Percentiles rank a stretch among this genome's conserved stretches.
Evolutionary conservation across 2,329 filamentous ascomycete species (phyloP).

Genomic region (Aspergillus ibericus): DNA sequence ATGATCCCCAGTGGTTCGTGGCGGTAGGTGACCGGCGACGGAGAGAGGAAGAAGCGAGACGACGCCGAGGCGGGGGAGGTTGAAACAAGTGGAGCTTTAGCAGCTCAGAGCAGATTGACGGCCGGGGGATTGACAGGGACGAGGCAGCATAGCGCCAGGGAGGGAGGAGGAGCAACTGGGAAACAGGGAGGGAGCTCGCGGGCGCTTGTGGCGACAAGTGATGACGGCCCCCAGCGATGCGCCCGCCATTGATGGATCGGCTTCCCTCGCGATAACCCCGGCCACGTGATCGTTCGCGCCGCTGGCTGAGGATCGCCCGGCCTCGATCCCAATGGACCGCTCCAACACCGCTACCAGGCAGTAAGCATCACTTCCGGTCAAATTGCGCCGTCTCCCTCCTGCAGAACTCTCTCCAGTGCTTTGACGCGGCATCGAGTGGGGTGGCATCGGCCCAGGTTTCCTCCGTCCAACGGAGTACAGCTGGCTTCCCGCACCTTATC

Average conservation of each 20-base stretch:
- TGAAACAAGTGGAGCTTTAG: constrained; percentile 17
- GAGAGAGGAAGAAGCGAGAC: constrained; percentile 11
- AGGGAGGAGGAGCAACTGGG: background rate
- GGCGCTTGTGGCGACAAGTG: background rate
- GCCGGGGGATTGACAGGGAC: constrained; percentile 11
- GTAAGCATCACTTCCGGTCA: background rate
- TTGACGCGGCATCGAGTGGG: constrained; percentile 8
- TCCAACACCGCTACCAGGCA: background rate
- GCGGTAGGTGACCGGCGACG: constrained; percentile 10
- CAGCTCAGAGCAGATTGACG: constrained; percentile 19
- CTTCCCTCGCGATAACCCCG: constrained; percentile 1
- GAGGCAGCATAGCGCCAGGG: constrained; percentile 22
- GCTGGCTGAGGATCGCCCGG: background rate
- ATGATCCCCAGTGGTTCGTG: constrained; percentile 24
- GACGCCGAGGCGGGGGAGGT: constrained; percentile 12
- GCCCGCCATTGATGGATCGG: constrained; percentile 7
- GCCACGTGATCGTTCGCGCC: constrained; percentile 15
- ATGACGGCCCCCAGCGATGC: background rate
- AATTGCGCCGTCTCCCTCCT: background rate
- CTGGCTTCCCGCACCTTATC: background rate
- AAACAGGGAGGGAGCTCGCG: background rate
- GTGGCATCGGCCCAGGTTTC: constrained; percentile 13
- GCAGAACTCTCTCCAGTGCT: background rate
- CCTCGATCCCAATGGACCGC: background rate
- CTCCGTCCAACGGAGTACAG: constrained; percentile 5